Conservation (phyloP, 768 basidiomycete genomes). For the Trametes sanguinea region DNA sequence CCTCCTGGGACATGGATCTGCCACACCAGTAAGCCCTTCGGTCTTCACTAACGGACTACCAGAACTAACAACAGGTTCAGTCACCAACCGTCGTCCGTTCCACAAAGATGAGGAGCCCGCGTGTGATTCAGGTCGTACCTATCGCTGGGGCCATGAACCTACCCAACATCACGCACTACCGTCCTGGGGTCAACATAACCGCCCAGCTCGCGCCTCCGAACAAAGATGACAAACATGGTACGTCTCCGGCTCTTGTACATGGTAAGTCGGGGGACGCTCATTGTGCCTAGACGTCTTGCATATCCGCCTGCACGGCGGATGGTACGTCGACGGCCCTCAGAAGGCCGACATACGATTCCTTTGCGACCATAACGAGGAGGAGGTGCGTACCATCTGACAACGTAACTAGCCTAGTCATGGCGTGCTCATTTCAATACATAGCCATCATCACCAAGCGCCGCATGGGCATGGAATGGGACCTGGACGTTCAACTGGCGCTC, state of each 20-base stretch:
- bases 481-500: slow-evolving; percentile 33
- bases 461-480: slow-evolving; percentile 31
- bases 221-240: slow-evolving; percentile 21
- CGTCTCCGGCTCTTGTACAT: background rate
- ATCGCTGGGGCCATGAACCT: slow-evolving; percentile 29
- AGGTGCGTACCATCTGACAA: no score
- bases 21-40: slow-evolving; percentile 20
- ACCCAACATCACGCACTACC: slow-evolving; percentile 16
- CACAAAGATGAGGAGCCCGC: slow-evolving; percentile 26
- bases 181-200: slow-evolving; percentile 28
- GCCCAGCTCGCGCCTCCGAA: slow-evolving; percentile 20
- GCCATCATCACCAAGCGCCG: slow-evolving; percentile 22
- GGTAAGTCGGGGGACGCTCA: background rate
- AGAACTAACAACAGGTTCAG: slow-evolving; percentile 9
- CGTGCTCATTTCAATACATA: slow-evolving; percentile 7
- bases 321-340: slow-evolving; percentile 31
- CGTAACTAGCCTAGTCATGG: no score
- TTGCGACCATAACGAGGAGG: slow-evolving; percentile 30
- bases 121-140: slow-evolving; percentile 30
- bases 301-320: slow-evolving; percentile 31
- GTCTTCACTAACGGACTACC: background rate
- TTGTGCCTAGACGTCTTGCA: slow-evolving; percentile 24
- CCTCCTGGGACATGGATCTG: slow-evolving; percentile 37
- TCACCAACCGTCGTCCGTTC: slow-evolving; percentile 24
- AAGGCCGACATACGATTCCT: slow-evolving; percentile 31